Evolutionary conservation across 805 yeast species (phyloP).

Genomic region (Kregervanrija pseudodelftensis): DNA sequence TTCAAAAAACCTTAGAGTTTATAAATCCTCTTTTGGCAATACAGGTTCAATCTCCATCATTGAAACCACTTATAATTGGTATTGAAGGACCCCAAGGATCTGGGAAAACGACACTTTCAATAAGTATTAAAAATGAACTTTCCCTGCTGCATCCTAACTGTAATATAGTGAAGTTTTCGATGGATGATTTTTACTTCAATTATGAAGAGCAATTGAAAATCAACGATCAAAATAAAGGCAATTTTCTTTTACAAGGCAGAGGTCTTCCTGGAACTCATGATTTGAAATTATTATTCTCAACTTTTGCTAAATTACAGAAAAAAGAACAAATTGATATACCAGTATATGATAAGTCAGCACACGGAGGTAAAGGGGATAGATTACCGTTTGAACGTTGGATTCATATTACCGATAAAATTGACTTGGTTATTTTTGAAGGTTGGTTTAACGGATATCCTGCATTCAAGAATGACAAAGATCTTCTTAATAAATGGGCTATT

Average conservation of each 20-base stretch:
- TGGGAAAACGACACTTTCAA: conserved; percentile 59
- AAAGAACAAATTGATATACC: conserved; percentile 42
- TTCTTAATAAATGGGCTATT: conserved; percentile 23
- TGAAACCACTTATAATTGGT: conserved; percentile 38
- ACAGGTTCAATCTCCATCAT: conserved; percentile 12
- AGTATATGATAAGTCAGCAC: conserved; percentile 67
- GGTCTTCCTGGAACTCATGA: conserved; percentile 97
- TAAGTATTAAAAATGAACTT: conserved; percentile 31
- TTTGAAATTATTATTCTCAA: conserved; percentile 33
- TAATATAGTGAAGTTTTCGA: conserved; percentile 47
- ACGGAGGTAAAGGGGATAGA: conserved; percentile 77
- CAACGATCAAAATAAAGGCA: conserved; percentile 29
- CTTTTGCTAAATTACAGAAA: conserved; percentile 28
- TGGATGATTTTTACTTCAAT: conserved; percentile 82
- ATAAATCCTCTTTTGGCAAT: conserved; percentile 23
- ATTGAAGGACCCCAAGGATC: conserved; percentile 75
- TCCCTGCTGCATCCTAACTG: conserved; percentile 28
- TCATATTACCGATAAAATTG: conserved; percentile 32
- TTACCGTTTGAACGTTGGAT: conserved; percentile 34
- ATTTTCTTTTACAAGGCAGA: conserved; percentile 55
- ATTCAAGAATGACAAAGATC: conserved; percentile 23
- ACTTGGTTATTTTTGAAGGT: conserved; percentile 79
- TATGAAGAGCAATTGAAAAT: conserved; percentile 50
- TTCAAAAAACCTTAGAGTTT: conserved; percentile 7
- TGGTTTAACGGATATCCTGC: conserved; percentile 84